Percentiles rank a stretch among this genome's conserved stretches.
These are phyloP conservation scores for Saprolegnia diclina DNA, from an alignment of 352 stramenopile species.

Conservation along the genomic window DNA sequence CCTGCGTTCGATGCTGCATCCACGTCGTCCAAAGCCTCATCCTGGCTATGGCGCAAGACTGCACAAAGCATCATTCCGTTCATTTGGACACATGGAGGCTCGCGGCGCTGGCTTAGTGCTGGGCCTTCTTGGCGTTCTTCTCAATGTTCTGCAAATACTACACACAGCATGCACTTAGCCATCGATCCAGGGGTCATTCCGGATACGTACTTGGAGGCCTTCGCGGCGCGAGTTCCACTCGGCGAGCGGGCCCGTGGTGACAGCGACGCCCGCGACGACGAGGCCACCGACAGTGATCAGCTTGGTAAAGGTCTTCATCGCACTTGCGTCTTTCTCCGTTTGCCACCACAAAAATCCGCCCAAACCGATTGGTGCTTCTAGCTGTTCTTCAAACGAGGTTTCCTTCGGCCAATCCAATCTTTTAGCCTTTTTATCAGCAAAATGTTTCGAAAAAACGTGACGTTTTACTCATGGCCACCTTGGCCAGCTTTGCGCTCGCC, in stretches of 20 bases:
- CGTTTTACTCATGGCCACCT: too few species aligned
- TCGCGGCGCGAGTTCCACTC: constrained; percentile 27
- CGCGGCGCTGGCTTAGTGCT: neutral
- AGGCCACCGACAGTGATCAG: constrained; percentile 21
- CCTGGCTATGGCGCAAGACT: too few species aligned
- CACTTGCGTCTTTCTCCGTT: neutral
- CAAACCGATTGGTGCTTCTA: constrained; percentile 8
- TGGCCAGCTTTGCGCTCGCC: too few species aligned
- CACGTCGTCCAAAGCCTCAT: too few species aligned
- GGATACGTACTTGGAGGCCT: constrained; percentile 16
- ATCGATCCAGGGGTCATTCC: neutral
- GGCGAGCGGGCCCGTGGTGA: constrained; percentile 16
- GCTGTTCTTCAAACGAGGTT: constrained; percentile 23
- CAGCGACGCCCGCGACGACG: constrained; percentile 16
- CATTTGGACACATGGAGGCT: too few species aligned
- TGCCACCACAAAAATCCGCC: constrained; percentile 10
- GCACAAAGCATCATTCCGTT: too few species aligned
- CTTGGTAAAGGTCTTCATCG: constrained; percentile 28
- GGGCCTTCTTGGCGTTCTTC: constrained; percentile 26
- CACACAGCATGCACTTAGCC: neutral
- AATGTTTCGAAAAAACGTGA: neutral
- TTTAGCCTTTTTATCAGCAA: neutral
- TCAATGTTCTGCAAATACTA: constrained; percentile 26
- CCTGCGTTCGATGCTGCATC: too few species aligned
- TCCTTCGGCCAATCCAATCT: neutral